These are phyloP conservation scores for Skeletonema grethae DNA, from an alignment of 108 stramenopile species.

Conservation along the genomic window DNA sequence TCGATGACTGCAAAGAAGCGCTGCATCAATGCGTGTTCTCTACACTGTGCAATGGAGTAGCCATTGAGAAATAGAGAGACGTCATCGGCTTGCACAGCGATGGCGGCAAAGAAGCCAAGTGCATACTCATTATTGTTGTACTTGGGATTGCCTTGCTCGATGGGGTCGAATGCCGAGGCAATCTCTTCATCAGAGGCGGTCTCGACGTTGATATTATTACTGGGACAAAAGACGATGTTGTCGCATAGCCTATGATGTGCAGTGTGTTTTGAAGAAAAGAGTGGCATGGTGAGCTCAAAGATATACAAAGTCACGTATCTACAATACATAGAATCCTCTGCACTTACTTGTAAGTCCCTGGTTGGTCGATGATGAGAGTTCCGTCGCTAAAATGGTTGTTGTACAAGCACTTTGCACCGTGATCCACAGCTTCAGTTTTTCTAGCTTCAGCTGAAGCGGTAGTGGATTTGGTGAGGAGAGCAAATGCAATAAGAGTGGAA, in stretches of 20 bases:
- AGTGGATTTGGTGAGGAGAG: too few relatives aligned
- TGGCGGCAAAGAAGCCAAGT: constrained; percentile 41
- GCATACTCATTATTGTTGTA: constrained; percentile 24
- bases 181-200: not conserved
- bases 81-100: constrained; percentile 20
- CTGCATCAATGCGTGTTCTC: constrained; percentile 31
- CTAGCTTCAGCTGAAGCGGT: too few relatives aligned
- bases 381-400: not conserved
- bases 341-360: not conserved
- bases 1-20: constrained; percentile 44
- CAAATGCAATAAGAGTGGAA: too few relatives aligned
- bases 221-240: constrained; percentile 37
- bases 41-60: constrained; percentile 19
- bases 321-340: not conserved
- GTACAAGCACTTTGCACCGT: not conserved
- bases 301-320: not conserved
- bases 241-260: constrained; percentile 18
- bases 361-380: not conserved
- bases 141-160: constrained; percentile 1
- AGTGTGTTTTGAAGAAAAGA: not conserved
- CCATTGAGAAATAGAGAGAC: constrained; percentile 30
- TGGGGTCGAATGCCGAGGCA: constrained; percentile 5
- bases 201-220: not conserved
- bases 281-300: not conserved
- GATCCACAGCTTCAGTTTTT: too few relatives aligned